Conservation (phyloP, 768 basidiomycete genomes). For the Lactarius sanguifluus region DNA sequence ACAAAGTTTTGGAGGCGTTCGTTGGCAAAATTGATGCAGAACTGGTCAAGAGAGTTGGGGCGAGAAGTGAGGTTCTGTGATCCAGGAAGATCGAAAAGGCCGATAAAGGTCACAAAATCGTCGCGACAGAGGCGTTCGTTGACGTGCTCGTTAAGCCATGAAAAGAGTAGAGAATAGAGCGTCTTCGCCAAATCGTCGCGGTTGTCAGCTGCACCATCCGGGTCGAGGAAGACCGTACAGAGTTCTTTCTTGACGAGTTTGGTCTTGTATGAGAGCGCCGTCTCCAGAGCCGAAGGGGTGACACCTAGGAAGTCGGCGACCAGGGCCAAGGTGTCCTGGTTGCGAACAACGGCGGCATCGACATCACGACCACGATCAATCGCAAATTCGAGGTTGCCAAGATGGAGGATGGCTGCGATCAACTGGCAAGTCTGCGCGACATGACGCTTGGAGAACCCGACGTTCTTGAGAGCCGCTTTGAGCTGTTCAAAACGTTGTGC, state of each 20-base stretch:
- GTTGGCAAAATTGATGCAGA: conserved; percentile 95
- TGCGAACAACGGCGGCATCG: conserved; percentile 90
- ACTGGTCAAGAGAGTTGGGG: conserved; percentile 92
- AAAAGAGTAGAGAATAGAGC: conserved; percentile 90
- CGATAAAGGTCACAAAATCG: conserved; percentile 89
- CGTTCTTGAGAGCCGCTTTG: conserved; percentile 88
- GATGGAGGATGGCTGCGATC: conserved; percentile 91
- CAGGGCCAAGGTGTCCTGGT: conserved; percentile 74
- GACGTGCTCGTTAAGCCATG: conserved; percentile 95
- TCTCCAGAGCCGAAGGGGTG: conserved; percentile 66
- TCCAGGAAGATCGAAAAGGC: conserved; percentile 92
- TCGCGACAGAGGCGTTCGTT: conserved; percentile 94
- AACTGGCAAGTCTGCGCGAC: conserved; percentile 96
- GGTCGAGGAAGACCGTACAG: conserved; percentile 95
- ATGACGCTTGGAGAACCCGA: conserved; percentile 91
- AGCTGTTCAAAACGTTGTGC: conserved; percentile 89
- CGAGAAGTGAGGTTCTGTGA: conserved; percentile 86
- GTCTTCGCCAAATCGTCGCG: conserved; percentile 93
- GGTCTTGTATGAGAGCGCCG: conserved; percentile 84
- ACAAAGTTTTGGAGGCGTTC: conserved; percentile 86
- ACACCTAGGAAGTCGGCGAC: conserved; percentile 94
- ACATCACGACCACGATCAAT: conserved; percentile 81
- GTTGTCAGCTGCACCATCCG: conserved; percentile 90
- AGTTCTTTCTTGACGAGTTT: conserved; percentile 93
- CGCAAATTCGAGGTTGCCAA: conserved; percentile 93